Evolutionary conservation across 2,329 filamentous ascomycete genomes (phyloP).

Genomic region (Plectosphaerella sp.): DNA sequence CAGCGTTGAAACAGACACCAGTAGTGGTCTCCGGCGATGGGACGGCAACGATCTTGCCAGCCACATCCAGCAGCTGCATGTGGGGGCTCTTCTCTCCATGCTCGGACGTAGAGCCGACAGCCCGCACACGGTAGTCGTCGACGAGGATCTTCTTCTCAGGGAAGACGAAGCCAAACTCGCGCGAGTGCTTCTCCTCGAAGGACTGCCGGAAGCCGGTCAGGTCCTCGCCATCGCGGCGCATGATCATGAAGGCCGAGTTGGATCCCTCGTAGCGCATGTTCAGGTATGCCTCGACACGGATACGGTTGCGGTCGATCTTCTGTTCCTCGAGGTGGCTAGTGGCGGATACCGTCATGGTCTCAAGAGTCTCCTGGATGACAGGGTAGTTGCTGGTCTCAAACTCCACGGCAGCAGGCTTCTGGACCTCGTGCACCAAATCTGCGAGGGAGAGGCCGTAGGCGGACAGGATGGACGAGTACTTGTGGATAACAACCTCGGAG

Average conservation of each 20-base stretch:
- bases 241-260: constrained; percentile 33
- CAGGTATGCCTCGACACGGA: constrained; percentile 36
- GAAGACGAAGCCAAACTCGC: constrained; percentile 64
- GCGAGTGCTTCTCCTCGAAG: constrained; percentile 66
- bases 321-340: constrained; percentile 16
- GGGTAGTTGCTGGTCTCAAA: constrained; percentile 10
- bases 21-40: constrained; percentile 5
- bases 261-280: constrained; percentile 39
- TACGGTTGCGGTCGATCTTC: constrained; percentile 25
- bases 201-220: constrained; percentile 58
- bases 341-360: constrained; percentile 26
- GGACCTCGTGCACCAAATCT: constrained; percentile 36
- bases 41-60: constrained; percentile 2
- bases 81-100: constrained; percentile 12
- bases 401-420: constrained; percentile 28
- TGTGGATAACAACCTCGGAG: constrained; percentile 34
- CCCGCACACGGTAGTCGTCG: constrained; percentile 13
- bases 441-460: constrained; percentile 42
- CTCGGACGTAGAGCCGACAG: constrained; percentile 7
- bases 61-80: constrained; percentile 6
- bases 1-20: constrained; percentile 12
- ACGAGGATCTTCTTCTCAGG: constrained; percentile 28
- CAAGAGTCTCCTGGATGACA: constrained; percentile 17
- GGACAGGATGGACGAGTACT: constrained; percentile 39
- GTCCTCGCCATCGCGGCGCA: constrained; percentile 19